Conservation (phyloP, 768 basidiomycete species). For the Amanita fuliginea region DNA sequence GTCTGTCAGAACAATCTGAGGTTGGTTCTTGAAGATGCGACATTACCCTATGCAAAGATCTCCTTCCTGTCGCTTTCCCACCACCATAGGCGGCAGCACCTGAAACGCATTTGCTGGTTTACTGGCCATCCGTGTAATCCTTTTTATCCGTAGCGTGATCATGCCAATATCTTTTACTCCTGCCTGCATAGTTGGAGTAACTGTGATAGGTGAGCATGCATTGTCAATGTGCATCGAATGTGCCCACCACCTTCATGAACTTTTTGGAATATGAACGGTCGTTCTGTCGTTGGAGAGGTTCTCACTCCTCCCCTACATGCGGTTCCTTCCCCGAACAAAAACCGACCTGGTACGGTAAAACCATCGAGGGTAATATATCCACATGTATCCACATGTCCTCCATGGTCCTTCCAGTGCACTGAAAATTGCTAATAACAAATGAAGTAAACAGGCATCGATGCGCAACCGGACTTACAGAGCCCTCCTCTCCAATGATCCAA, state of each 20-base stretch:
- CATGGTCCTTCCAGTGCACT: constrained; percentile 57
- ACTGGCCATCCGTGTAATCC: constrained; percentile 24
- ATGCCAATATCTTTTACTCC: constrained; percentile 33
- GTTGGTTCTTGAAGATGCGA: background rate
- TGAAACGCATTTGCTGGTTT: constrained; percentile 33
- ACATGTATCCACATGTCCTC: constrained; percentile 40
- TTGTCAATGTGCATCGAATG: constrained; percentile 2
- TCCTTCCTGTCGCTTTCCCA: constrained; percentile 27
- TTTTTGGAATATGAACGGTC: constrained; percentile 50
- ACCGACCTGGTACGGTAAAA: constrained; percentile 48
- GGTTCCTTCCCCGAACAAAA: constrained; percentile 45
- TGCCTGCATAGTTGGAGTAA: constrained; percentile 6
- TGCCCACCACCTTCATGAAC: constrained; percentile 26
- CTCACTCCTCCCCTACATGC: constrained; percentile 43
- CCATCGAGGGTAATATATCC: constrained; percentile 59
- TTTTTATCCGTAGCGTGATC: constrained; percentile 40
- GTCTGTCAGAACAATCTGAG: constrained; percentile 3
- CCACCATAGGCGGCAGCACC: constrained; percentile 20
- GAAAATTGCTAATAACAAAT: constrained; percentile 33
- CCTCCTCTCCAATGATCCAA: constrained; percentile 56
- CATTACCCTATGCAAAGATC: constrained; percentile 39
- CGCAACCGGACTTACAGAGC: constrained; percentile 31
- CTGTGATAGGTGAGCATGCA: background rate
- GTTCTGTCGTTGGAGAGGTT: constrained; percentile 35
- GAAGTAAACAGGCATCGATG: background rate